Evolutionary conservation across 1,284 basidiomycete genomes (phyloP).

Genomic region (Rhizoctonia solani): DNA sequence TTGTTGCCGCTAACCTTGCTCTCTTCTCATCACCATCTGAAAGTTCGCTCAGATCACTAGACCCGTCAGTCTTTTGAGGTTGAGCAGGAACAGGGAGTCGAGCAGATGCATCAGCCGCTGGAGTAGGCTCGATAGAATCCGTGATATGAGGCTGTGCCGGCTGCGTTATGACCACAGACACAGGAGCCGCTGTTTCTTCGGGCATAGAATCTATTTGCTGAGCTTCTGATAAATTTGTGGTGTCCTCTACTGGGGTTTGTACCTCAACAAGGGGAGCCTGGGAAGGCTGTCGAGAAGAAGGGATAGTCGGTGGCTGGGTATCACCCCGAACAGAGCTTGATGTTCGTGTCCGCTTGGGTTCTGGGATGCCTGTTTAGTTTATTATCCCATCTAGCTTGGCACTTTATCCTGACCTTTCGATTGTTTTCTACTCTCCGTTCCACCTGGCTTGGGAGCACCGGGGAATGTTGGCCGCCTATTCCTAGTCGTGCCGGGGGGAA

Average conservation of each 20-base stretch:
- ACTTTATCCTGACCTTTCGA: background rate
- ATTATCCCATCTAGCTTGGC: background rate
- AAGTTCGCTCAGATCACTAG: slow-evolving; percentile 46
- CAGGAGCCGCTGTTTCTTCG: slow-evolving; percentile 2
- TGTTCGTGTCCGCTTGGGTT: slow-evolving; percentile 17
- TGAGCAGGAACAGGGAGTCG: slow-evolving; percentile 27
- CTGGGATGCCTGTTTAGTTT: background rate
- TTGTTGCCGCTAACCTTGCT: slow-evolving; percentile 20
- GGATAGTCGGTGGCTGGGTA: background rate
- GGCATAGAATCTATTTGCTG: slow-evolving; percentile 10
- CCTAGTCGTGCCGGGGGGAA: background rate
- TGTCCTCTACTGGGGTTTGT: slow-evolving; percentile 42
- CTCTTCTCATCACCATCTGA: slow-evolving; percentile 42
- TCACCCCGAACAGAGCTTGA: background rate
- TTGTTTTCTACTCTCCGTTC: background rate
- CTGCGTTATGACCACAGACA: background rate
- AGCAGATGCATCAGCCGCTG: slow-evolving; percentile 23
- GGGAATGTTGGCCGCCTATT: slow-evolving; percentile 1
- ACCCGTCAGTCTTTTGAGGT: slow-evolving; percentile 37
- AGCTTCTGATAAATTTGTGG: background rate
- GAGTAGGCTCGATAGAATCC: slow-evolving; percentile 20
- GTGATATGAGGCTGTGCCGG: background rate
- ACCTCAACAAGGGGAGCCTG: background rate
- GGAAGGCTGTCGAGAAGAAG: background rate
- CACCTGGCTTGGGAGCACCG: background rate